Evolutionary conservation across 2,329 filamentous ascomycete species (phyloP).

Genomic region (Teratosphaeriaceae sp.): DNA sequence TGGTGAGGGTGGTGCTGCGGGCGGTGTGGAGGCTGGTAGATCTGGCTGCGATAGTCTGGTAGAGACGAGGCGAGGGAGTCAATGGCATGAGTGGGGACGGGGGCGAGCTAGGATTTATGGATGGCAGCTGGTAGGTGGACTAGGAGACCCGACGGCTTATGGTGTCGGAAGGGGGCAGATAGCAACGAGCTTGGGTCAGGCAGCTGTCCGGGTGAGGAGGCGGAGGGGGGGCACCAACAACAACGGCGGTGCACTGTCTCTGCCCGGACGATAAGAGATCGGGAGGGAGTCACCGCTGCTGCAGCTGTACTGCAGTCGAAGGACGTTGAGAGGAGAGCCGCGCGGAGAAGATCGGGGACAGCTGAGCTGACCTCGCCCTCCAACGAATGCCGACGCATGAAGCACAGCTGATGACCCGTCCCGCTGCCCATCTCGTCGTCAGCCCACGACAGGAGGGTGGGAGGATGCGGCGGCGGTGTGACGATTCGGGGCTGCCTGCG

Average conservation of each 20-base stretch:
- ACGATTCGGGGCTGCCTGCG: not conserved
- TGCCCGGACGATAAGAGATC: not conserved
- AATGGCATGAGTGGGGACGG: conserved; percentile 2
- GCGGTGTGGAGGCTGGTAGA: not conserved
- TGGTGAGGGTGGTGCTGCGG: not conserved
- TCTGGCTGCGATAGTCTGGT: not conserved
- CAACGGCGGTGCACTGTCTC: not conserved
- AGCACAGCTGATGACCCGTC: no score
- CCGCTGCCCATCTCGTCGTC: no score
- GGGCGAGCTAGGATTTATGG: not conserved
- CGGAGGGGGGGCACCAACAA: not conserved
- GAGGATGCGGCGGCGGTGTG: not conserved
- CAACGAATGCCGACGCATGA: no score
- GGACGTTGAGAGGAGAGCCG: conserved; percentile 1
- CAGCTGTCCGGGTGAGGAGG: not conserved
- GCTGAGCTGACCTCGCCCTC: no score
- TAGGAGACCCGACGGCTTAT: no score
- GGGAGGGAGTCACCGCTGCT: not conserved
- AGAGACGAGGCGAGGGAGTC: not conserved
- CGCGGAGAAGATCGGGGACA: not conserved
- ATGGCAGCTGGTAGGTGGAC: not conserved
- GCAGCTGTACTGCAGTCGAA: not conserved
- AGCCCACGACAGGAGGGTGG: no score
- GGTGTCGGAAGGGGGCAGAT: no score
- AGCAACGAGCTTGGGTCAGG: not conserved